phyloP scores from a whole-genome alignment of 1,284 basidiomycete species.

The Inonotus hispidus region DNA sequence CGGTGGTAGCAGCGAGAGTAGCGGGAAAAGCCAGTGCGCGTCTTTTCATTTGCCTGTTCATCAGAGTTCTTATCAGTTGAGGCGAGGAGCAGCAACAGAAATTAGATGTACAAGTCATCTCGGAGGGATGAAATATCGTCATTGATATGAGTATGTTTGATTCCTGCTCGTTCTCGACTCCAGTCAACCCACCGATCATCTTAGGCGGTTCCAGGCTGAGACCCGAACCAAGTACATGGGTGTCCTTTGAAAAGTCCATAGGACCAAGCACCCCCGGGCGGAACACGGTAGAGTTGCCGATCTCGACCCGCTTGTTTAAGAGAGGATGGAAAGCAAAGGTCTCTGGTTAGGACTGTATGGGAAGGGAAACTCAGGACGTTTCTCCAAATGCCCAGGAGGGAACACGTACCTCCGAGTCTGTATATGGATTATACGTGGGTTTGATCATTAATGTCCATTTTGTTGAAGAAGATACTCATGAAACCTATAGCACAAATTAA shows the following conservation, averaged over 20 bases:
- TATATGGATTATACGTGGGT: constrained; percentile 96
- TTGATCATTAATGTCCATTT: constrained; percentile 98
- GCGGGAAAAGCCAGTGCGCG: too few relatives aligned
- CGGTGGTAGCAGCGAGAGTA: too few relatives aligned
- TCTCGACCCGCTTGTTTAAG: constrained; percentile 94
- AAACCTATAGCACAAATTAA: constrained; percentile 61
- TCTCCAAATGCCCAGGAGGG: background rate
- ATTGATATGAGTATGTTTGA: too few relatives aligned
- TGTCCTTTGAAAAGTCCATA: constrained; percentile 97
- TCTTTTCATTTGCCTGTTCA: too few relatives aligned
- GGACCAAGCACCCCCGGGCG: constrained; percentile 98
- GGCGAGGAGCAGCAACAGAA: too few relatives aligned
- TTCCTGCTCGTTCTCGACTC: too few relatives aligned
- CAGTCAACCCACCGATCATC: too few relatives aligned
- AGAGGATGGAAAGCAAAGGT: constrained; percentile 98
- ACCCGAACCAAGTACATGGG: constrained; percentile 97
- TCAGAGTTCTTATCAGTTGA: too few relatives aligned
- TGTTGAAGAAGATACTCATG: constrained; percentile 97
- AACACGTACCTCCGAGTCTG: constrained; percentile 73
- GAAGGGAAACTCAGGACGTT: constrained; percentile 13
- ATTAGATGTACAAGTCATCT: too few relatives aligned
- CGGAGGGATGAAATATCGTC: too few relatives aligned
- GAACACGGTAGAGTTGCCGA: constrained; percentile 98
- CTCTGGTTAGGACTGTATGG: constrained; percentile 85
- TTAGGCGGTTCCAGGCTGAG: constrained; percentile 95